Base-by-base conservation (phyloP, 148 eudicot species). In the Rhododendron ovatum region DNA sequence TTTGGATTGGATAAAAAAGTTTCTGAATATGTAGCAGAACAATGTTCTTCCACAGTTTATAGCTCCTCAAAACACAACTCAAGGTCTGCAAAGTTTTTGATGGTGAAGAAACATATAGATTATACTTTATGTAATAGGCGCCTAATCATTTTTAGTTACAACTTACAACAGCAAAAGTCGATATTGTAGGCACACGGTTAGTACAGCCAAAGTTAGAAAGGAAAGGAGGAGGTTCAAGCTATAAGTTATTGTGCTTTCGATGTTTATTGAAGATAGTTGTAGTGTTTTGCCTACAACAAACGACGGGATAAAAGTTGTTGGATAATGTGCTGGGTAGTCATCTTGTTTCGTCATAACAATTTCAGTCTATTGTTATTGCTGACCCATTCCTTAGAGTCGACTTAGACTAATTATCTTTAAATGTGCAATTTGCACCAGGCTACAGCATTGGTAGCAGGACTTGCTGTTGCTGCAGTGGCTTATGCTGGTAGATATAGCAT, bases 401-500 rank as follows among this genome's bases (percentile, higher is more conserved):
- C 43, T 41, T 41, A 41, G 43, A 41, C 43, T 41, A 41, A 41
- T 41, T 41, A 41, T 41, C 43, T 41, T 41, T 41, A 41, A 41
- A 41, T 41, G 18, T 75, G 51, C 8, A 74, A 81, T 86, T 39
- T 86, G 73, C 15, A 15, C 41, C 89, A 95, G 96, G 67, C 87
- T 61, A 80, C 94, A 50, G 93, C 95, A 47, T 51, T 95, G 78
- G 61, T 95, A 82, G 93, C 93, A 43, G 96, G 98, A 67, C 87
- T 93, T 86, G 92, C 94, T 22, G 86, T 92, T 87, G 95, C 95
- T 24, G 92, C 94, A 37, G 87, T 94, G 47, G 95, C 96, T 71
- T 85, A 89, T 84, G 96, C 96, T 47, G 96, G 93, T 67, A 92
- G 91, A 88, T 94, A 92, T 65, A 92, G 94, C 74, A 89, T 95